These are phyloP conservation scores for Begonia fuchsioides DNA, from an alignment of 306 rosid species.

Conservation along the genomic window DNA sequence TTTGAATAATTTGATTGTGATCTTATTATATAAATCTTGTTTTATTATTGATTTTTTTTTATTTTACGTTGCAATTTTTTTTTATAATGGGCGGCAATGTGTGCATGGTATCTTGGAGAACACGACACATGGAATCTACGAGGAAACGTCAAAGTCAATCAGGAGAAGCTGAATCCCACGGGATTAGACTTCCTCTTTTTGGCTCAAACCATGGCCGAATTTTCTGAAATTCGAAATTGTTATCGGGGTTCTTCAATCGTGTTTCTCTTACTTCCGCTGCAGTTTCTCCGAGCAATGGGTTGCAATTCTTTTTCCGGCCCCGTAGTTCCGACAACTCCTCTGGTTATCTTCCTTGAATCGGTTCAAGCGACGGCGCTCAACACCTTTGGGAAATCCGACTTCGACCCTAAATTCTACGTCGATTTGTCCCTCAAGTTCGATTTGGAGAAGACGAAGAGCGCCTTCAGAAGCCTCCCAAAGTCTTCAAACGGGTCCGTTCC, in stretches of 20 bases:
- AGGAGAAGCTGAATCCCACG: too few species aligned
- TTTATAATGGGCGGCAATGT: too few species aligned
- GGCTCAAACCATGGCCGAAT: neutral
- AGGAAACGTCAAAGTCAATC: too few species aligned
- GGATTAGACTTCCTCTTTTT: neutral
- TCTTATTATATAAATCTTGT: too few species aligned
- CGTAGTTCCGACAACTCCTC: constrained; percentile 28
- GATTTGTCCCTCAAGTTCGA: constrained; percentile 47
- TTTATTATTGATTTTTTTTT: too few species aligned
- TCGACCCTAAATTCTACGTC: constrained; percentile 66
- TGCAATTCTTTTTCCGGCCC: constrained; percentile 2
- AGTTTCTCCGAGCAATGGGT: neutral
- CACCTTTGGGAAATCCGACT: constrained; percentile 22
- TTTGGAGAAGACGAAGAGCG: constrained; percentile 24
- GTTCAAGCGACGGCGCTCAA: constrained; percentile 39
- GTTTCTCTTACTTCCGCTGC: neutral
- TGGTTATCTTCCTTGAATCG: constrained; percentile 43
- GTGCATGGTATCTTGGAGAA: too few species aligned
- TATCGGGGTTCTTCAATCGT: neutral
- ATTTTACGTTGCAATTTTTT: too few species aligned
- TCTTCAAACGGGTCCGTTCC: constrained; percentile 20
- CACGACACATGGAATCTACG: too few species aligned
- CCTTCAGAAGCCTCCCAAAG: constrained; percentile 29
- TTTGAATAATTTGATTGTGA: too few species aligned
- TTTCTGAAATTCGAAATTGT: neutral